These are phyloP conservation scores for Amniculicola lignicola DNA, from an alignment of 495 filamentous ascomycete species.

Conservation along the genomic window DNA sequence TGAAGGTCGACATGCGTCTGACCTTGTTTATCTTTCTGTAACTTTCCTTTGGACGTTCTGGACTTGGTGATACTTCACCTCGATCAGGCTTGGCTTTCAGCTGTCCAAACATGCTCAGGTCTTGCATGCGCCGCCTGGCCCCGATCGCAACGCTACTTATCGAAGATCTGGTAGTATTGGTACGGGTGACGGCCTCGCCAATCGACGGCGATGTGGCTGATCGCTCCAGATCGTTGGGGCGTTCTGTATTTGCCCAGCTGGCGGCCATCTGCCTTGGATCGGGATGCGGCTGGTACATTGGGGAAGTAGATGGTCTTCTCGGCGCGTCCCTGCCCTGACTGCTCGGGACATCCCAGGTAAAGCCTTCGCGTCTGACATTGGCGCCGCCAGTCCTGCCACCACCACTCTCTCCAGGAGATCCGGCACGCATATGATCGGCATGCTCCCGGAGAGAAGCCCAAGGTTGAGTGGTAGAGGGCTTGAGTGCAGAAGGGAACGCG, in stretches of 20 bases:
- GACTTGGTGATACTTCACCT: background rate
- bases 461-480: no score
- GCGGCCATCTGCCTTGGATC: background rate
- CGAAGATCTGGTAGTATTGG: background rate
- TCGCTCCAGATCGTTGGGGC: background rate
- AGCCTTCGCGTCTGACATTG: background rate
- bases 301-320: background rate
- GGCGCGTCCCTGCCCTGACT: background rate
- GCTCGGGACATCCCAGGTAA: background rate
- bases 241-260: background rate
- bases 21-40: background rate
- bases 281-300: background rate
- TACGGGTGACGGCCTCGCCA: background rate
- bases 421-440: background rate
- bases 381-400: background rate
- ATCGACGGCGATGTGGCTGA: background rate
- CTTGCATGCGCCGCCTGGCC: background rate
- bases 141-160: background rate
- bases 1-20: background rate
- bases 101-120: constrained; percentile 3
- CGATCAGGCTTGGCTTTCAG: background rate
- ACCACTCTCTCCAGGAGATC: background rate
- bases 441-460: constrained; percentile 17
- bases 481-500: no score
- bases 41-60: background rate